Evolutionary conservation across 805 yeast species (phyloP).

Genomic region (Yarrowia deformans): DNA sequence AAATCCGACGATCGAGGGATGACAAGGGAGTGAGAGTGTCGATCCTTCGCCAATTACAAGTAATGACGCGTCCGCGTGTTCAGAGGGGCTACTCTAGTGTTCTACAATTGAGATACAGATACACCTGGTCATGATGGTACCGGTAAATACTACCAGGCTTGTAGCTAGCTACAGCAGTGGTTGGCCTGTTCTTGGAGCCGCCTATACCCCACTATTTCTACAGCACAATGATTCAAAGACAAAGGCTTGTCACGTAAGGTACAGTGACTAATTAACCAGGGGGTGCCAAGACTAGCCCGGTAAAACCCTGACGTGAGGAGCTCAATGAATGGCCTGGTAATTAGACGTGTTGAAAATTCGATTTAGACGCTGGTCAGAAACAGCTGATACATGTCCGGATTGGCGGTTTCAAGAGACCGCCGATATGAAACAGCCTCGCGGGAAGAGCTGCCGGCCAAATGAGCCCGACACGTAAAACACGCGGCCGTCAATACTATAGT

Average conservation of each 20-base stretch:
- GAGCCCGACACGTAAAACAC: constrained; percentile 23
- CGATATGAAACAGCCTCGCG: constrained; percentile 17
- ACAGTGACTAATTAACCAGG: not conserved
- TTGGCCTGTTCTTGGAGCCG: not conserved
- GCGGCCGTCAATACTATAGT: constrained; percentile 10
- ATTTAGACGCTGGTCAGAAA: not conserved
- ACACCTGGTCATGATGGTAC: no score
- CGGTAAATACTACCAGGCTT: no score
- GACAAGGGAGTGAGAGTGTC: not conserved
- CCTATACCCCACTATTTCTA: not conserved
- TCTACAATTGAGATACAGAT: no score
- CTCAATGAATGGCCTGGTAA: no score
- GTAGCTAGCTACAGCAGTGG: no score
- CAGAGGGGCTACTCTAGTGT: no score
- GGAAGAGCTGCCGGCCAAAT: constrained; percentile 10
- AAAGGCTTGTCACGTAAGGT: not conserved
- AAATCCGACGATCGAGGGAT: constrained; percentile 29
- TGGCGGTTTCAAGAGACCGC: constrained; percentile 13
- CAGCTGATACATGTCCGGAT: constrained; percentile 21
- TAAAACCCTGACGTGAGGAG: not conserved
- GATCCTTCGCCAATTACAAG: not conserved
- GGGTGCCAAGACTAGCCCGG: constrained; percentile 1
- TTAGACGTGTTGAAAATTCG: not conserved
- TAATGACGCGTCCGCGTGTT: not conserved
- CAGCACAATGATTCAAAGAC: not conserved